These are phyloP conservation scores for Clitoria ternatea DNA, from an alignment of 306 rosid species.

Conservation along the genomic window DNA sequence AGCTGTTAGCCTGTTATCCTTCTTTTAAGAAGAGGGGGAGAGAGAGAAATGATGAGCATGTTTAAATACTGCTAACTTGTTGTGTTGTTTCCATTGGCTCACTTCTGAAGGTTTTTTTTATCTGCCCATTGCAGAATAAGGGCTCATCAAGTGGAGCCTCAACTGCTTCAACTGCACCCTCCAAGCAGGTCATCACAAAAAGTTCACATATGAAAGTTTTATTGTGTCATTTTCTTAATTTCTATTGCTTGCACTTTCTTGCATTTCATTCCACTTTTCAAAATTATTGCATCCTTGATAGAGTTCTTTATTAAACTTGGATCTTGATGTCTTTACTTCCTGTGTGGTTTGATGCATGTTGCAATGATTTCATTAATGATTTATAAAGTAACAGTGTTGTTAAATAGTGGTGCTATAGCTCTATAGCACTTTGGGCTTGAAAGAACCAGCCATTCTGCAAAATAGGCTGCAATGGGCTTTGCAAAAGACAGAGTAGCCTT, in stretches of 20 bases:
- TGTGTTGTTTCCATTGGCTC: neutral
- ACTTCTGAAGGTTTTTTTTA: neutral
- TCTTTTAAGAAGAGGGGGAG: neutral
- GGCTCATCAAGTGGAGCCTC: constrained; percentile 26
- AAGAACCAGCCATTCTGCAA: too few species aligned
- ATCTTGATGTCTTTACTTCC: neutral
- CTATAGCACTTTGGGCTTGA: too few species aligned
- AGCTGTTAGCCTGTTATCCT: neutral
- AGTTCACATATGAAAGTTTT: neutral
- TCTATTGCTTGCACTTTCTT: neutral
- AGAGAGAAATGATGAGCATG: neutral
- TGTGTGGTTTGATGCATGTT: neutral
- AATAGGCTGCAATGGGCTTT: too few species aligned
- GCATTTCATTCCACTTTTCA: neutral
- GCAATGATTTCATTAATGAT: constrained; percentile 11
- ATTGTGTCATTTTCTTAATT: neutral
- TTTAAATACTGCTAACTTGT: neutral
- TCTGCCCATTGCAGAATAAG: constrained; percentile 27
- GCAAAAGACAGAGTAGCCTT: too few species aligned
- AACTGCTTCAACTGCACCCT: constrained; percentile 25
- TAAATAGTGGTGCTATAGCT: too few species aligned
- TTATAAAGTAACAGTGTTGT: neutral
- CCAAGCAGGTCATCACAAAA: constrained; percentile 15
- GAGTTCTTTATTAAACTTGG: neutral
- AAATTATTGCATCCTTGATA: neutral